These are phyloP conservation scores for Lobosporangium transversale DNA, from an alignment of 192 early-diverging fungal genomes.

Conservation along the genomic window DNA sequence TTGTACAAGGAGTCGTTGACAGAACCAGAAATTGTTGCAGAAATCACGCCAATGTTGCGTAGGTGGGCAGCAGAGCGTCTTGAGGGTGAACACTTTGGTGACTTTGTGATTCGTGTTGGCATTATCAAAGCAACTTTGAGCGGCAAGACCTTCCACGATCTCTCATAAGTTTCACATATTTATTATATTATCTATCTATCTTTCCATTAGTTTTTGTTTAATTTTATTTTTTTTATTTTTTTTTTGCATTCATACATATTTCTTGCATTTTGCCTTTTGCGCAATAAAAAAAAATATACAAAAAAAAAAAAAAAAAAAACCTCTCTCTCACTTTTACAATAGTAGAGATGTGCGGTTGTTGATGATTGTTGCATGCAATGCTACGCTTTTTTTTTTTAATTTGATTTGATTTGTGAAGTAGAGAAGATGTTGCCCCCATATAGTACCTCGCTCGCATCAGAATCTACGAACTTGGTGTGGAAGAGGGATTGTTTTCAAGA, in stretches of 20 bases:
- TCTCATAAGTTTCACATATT: conserved; percentile 47
- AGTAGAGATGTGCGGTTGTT: too few relatives aligned
- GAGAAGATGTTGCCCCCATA: conserved; percentile 26
- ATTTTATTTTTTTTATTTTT: not conserved
- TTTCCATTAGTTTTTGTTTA: not conserved
- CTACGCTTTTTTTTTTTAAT: too few relatives aligned
- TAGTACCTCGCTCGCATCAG: conserved; percentile 35
- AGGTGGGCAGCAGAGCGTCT: conserved; percentile 78
- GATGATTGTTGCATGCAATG: too few relatives aligned
- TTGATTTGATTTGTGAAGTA: not conserved
- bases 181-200: not conserved
- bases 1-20: conserved; percentile 89
- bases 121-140: conserved; percentile 83
- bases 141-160: conserved; percentile 83
- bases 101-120: conserved; percentile 91
- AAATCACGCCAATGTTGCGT: conserved; percentile 83
- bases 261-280: too few relatives aligned
- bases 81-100: conserved; percentile 89
- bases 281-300: too few relatives aligned
- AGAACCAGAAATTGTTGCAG: conserved; percentile 87
- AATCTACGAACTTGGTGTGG: conserved; percentile 31
- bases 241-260: conserved; percentile 5
- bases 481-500: conserved; percentile 27
- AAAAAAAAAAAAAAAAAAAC: conserved; percentile 1
- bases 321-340: too few relatives aligned